Conservation (phyloP, 345 rosid genomes). For the Moringa oleifera region DNA sequence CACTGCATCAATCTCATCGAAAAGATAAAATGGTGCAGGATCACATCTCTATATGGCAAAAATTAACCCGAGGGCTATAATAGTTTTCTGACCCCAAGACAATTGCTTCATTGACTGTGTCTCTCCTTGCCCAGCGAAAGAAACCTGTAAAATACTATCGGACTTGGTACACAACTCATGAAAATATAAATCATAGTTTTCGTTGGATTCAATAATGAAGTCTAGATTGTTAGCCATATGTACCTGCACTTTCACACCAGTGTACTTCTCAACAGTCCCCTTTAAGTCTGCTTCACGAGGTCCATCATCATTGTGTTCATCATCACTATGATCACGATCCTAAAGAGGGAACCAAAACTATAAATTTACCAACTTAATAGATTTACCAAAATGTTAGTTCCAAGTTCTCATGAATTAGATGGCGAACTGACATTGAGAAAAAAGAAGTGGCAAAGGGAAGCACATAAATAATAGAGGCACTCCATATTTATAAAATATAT, state of each 20-base stretch:
- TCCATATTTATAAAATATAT: too few relatives aligned
- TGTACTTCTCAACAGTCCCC: constrained; percentile 89
- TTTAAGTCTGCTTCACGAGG: constrained; percentile 63
- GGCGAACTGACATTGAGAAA: too few relatives aligned
- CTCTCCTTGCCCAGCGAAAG: constrained; percentile 95
- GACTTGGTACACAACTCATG: constrained; percentile 7
- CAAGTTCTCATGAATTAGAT: too few relatives aligned
- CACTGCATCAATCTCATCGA: constrained; percentile 95
- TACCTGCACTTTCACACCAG: constrained; percentile 97
- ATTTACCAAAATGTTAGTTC: neutral
- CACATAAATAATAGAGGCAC: too few relatives aligned
- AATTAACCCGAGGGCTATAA: constrained; percentile 84
- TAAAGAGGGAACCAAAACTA: constrained; percentile 16
- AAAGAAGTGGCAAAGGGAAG: too few relatives aligned
- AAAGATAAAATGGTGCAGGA: constrained; percentile 95
- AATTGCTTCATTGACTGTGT: constrained; percentile 93
- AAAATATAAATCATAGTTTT: neutral
- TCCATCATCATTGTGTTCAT: constrained; percentile 72
- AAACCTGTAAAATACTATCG: constrained; percentile 42
- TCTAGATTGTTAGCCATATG: neutral
- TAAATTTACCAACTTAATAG: constrained; percentile 1
- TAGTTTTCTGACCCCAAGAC: constrained; percentile 96
- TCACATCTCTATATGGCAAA: constrained; percentile 95
- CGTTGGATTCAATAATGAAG: neutral
- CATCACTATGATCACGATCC: constrained; percentile 68